These are phyloP conservation scores for Brassica juncea DNA, from an alignment of 345 rosid species.

Conservation along the genomic window DNA sequence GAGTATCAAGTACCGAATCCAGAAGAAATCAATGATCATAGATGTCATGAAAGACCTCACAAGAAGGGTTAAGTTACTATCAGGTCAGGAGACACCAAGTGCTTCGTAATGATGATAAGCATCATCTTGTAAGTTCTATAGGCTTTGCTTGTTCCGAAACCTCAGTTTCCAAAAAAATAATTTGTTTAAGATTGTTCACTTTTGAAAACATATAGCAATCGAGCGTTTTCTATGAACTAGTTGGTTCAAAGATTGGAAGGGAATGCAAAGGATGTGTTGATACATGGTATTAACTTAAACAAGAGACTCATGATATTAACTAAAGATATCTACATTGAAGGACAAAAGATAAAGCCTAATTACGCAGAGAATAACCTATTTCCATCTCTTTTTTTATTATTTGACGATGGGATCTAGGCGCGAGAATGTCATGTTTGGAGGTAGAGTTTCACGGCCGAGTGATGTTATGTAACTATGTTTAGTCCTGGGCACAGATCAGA, in stretches of 20 bases:
- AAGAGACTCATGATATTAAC: too few species aligned
- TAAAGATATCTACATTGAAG: too few species aligned
- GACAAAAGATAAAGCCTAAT: too few species aligned
- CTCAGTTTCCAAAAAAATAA: neutral
- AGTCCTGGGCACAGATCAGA: too few species aligned
- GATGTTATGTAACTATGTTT: too few species aligned
- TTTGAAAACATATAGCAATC: neutral
- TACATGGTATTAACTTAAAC: too few species aligned
- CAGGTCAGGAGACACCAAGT: conserved; percentile 43
- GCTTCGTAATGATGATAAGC: conserved; percentile 29
- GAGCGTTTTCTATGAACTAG: conserved; percentile 2
- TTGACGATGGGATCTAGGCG: too few species aligned
- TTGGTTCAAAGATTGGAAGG: neutral
- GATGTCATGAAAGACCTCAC: conserved; percentile 70
- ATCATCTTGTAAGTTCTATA: conserved; percentile 28
- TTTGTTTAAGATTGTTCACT: neutral
- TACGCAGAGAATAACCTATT: too few species aligned
- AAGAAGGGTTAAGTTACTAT: conserved; percentile 40
- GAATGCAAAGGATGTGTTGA: neutral
- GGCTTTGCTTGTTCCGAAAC: conserved; percentile 12
- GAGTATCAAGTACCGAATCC: conserved; percentile 65
- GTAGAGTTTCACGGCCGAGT: too few species aligned
- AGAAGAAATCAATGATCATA: conserved; percentile 68
- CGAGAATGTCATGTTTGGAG: too few species aligned
- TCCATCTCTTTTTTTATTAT: too few species aligned